Base-by-base conservation (phyloP, 768 basidiomycete species). In the Pisolithus marmoratus region DNA sequence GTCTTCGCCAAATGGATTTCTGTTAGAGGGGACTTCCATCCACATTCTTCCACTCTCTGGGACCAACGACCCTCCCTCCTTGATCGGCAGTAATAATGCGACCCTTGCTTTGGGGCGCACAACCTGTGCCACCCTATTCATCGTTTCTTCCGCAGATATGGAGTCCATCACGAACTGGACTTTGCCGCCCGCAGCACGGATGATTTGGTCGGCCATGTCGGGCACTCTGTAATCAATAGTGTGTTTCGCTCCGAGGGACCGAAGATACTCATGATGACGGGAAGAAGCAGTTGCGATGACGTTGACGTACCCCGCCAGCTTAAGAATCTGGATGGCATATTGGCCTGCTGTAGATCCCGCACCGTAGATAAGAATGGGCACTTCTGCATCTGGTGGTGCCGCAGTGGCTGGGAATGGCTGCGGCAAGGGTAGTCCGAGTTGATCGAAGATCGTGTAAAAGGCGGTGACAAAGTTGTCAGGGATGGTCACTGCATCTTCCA, bases 71-170 rank as follows among this genome's bases (percentile, higher is more conserved):
- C 59, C 62, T 14, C 75, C 74, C 51, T 72, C 64, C 57, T 81
- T 82, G 45, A 79, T 60, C 1, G 79, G 78, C 43, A 77, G 51
- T 23, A 80, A 62, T 17, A 77, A 49, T 2, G 78, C 78, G 4
- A 76, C 64, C 29, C 59, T 72, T 31, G 72, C 75, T n/a, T 55
- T 51, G 4, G 72, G 60, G 44, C 65, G 66, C 24, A 77, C 61
- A 5, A 77, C 59, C 27, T 71, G 61, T 3, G 71, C 61, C 17
- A 81, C 61, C 15, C 60, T 60, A 4, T 55, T 62, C 49, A 80
- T 44, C 0, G 73, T 75, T 4, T 52, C 55, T 41, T 69, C 63
- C 0, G 74, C 60, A n/a, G 72, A 56, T 48, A 76, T 68, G 50
- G 68, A 70, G 56, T 77, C 74, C 43, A 76, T 40, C 17, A 65